phyloP scores from a whole-genome alignment of 805 yeast genomes.

The Diddensiella caesifluorescens region DNA sequence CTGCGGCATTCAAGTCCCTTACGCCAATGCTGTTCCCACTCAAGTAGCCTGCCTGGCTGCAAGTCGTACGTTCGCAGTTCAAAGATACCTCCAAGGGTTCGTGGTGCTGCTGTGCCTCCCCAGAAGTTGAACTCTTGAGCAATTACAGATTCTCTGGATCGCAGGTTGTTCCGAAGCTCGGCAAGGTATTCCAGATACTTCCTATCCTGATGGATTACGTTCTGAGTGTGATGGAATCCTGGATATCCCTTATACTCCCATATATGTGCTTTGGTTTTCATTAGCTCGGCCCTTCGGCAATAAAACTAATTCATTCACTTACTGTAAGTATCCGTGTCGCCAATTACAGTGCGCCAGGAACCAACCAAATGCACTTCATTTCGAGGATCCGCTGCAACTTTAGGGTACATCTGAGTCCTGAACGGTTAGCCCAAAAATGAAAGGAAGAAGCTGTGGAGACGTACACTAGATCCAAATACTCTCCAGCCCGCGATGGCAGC shows the following conservation, averaged over 20 bases:
- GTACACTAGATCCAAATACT: slow-evolving; percentile 33
- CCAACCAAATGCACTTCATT: slow-evolving; percentile 37
- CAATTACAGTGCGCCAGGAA: slow-evolving; percentile 39
- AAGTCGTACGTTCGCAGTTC: slow-evolving; percentile 38
- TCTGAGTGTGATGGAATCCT: slow-evolving; percentile 37
- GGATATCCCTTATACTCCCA: slow-evolving; percentile 42
- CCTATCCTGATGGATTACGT: slow-evolving; percentile 29
- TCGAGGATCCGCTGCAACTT: slow-evolving; percentile 29
- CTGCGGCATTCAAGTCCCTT: slow-evolving; percentile 39
- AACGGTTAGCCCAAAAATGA: no score
- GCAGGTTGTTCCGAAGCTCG: slow-evolving; percentile 30
- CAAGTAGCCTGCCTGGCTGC: slow-evolving; percentile 37
- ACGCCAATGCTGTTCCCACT: slow-evolving; percentile 41
- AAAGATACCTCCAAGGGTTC: slow-evolving; percentile 37
- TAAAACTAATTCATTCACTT: slow-evolving; percentile 17
- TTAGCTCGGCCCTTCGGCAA: slow-evolving; percentile 4
- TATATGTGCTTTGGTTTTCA: slow-evolving; percentile 38
- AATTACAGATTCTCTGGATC: slow-evolving; percentile 33
- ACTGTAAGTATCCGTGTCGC: slow-evolving; percentile 35
- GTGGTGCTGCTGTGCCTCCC: slow-evolving; percentile 43
- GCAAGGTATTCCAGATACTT: slow-evolving; percentile 29
- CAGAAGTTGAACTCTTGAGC: slow-evolving; percentile 41
- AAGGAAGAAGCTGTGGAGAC: neutral
- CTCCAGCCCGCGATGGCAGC: slow-evolving; percentile 31
- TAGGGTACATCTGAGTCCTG: slow-evolving; percentile 28